A percentile compares a stretch with the other conserved stretches of the same genome.
Conservation (phyloP, 2,329 filamentous ascomycete genomes). For the Ramichloridium luteum region DNA sequence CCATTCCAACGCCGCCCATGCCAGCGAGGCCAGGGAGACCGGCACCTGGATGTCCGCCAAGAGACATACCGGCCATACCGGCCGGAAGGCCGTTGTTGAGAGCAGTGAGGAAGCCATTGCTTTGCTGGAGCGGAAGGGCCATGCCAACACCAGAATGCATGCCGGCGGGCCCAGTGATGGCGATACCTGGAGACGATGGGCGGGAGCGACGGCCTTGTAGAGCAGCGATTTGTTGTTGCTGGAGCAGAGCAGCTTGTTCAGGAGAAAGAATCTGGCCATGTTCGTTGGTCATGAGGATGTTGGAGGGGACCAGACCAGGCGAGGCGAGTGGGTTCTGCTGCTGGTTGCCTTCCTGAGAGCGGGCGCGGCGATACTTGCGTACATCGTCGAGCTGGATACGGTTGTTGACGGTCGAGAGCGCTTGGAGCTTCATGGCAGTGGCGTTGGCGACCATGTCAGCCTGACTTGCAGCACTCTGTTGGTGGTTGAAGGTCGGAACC, state of each 20-base stretch:
- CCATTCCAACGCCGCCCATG: conserved; percentile 35
- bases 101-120: conserved; percentile 84
- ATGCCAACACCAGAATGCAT: conserved; percentile 47
- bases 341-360: conserved; percentile 53
- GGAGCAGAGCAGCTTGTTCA: conserved; percentile 39
- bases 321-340: conserved; percentile 43
- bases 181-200: conserved; percentile 77
- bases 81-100: conserved; percentile 64
- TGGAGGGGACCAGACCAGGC: conserved; percentile 46
- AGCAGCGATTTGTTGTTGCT: conserved; percentile 68
- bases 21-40: no score
- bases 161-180: conserved; percentile 57
- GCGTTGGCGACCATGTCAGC: conserved; percentile 98
- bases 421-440: conserved; percentile 96
- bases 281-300: conserved; percentile 81
- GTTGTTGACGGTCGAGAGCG: conserved; percentile 95
- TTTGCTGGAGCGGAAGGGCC: conserved; percentile 77
- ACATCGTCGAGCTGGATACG: conserved; percentile 94
- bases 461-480: conserved; percentile 49
- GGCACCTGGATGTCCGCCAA: conserved; percentile 31
- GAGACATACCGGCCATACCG: conserved; percentile 56
- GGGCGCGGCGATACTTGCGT: conserved; percentile 83
- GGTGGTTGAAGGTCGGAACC: conserved; percentile 64
- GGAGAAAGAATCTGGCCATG: conserved; percentile 72
- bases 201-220: conserved; percentile 73